Base-by-base conservation (phyloP, 2,329 filamentous ascomycete genomes). In the Septoria petroselini region DNA sequence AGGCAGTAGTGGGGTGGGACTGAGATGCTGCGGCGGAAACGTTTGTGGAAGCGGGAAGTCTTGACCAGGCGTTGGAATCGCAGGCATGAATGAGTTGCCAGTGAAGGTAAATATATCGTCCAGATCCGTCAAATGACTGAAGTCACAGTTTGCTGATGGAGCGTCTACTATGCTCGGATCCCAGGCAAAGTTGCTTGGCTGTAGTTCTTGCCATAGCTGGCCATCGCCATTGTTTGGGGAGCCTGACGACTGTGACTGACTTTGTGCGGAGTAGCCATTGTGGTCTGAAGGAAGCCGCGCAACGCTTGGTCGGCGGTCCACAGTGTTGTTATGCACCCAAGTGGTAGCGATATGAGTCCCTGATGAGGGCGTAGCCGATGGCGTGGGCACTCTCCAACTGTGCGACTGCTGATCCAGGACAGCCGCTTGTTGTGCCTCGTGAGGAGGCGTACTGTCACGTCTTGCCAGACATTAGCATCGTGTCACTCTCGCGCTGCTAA, bases 41-140 rank as follows among this genome's bases (percentile, higher is more conserved):
- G 53, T 44, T 31, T 48, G 47, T n/a, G 45, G 50, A 27, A 47
- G 50, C 12, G 46, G 47, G 8, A 52, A 52, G 27, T 53, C 52
- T 23, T 43, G 41, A 23, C 46, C 47, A 11, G 37, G 46, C 11
- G 49, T 52, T n/a, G 40, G 50, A 6, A 52, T 48, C 14, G 55
- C 40, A 29, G 50, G 47, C 40, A 56, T 45, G 41, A 55, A 58
- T 2, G 55, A 51, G 25, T 58, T 55, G 5, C 52, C 57, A 18
- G 57, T 59, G 38, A 55, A 59, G 18, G 57, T 52, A 35, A 59
- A 59, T 15, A 59, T 57, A 14, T 59, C 57, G 25, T 59, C 57
- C 41, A 59, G 42, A 31, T 54, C 57, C 2, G 52, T 55, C 31
- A 59, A 35, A 49, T 59, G 57, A 18, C 50, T 54, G 39, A 59